phyloP scores from a whole-genome alignment of 2,329 filamentous ascomycete genomes.

The Emergomyces africanus region DNA sequence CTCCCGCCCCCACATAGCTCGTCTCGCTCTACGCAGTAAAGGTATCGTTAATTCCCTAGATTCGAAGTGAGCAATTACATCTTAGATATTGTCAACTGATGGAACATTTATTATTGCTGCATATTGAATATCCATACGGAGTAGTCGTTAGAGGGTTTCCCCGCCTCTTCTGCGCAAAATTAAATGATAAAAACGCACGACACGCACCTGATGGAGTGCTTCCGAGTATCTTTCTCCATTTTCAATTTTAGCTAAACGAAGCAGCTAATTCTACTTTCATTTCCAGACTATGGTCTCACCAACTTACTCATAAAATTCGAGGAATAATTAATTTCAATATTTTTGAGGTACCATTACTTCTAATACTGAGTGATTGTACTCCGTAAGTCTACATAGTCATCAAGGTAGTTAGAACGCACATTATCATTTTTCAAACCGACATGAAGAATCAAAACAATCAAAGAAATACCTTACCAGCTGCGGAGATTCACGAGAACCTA shows the following conservation, averaged over 20 bases:
- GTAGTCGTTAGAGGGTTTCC: neutral
- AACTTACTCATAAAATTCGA: no score
- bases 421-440: neutral
- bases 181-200: neutral
- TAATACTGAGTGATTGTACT: neutral
- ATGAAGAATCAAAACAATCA: neutral
- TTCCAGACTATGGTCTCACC: neutral
- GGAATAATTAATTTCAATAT: neutral
- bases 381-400: no score
- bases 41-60: neutral
- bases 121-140: neutral
- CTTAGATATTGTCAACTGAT: neutral
- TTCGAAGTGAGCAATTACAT: neutral
- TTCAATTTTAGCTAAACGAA: neutral
- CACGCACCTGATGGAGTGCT: neutral
- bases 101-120: neutral
- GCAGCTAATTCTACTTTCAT: neutral
- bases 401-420: neutral
- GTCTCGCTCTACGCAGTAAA: neutral
- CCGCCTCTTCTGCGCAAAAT: neutral
- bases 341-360: neutral
- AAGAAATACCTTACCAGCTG: neutral
- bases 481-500: neutral
- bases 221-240: neutral
- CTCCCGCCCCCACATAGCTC: neutral